Evolutionary conservation across 179 eudicot species (phyloP).

Genomic region (Patellifolia procumbens): DNA sequence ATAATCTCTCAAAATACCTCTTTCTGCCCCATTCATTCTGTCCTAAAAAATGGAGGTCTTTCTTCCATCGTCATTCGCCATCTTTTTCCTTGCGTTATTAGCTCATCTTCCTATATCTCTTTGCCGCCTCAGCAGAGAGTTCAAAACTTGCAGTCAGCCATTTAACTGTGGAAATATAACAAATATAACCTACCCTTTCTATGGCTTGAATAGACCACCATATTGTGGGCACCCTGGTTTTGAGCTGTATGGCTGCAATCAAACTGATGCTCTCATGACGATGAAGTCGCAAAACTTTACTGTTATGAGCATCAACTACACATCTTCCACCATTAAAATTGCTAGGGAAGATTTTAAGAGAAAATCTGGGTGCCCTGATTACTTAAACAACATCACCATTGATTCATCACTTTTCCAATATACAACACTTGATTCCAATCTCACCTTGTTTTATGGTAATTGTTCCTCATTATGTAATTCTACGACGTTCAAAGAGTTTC

Average conservation of each 20-base stretch:
- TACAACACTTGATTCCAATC: constrained; percentile 22
- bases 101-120: constrained; percentile 21
- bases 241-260: constrained; percentile 29
- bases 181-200: constrained; percentile 45
- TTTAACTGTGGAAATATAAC: constrained; percentile 37
- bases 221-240: constrained; percentile 56
- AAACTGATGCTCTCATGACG: constrained; percentile 5
- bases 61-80: constrained; percentile 2
- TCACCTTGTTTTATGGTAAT: constrained; percentile 28
- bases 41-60: constrained; percentile 7
- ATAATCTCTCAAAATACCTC: neutral
- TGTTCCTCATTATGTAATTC: constrained; percentile 19
- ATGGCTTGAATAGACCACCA: constrained; percentile 28
- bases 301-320: constrained; percentile 9
- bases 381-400: constrained; percentile 22
- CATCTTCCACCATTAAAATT: constrained; percentile 22
- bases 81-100: constrained; percentile 14
- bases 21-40: neutral
- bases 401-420: constrained; percentile 33
- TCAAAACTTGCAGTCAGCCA: constrained; percentile 22
- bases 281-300: constrained; percentile 22
- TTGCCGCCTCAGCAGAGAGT: constrained; percentile 21
- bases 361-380: constrained; percentile 27
- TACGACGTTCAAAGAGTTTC: neutral
- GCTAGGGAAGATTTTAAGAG: constrained; percentile 18